Conservation (phyloP, 1,284 basidiomycete genomes). For the Peniophora sp. region DNA sequence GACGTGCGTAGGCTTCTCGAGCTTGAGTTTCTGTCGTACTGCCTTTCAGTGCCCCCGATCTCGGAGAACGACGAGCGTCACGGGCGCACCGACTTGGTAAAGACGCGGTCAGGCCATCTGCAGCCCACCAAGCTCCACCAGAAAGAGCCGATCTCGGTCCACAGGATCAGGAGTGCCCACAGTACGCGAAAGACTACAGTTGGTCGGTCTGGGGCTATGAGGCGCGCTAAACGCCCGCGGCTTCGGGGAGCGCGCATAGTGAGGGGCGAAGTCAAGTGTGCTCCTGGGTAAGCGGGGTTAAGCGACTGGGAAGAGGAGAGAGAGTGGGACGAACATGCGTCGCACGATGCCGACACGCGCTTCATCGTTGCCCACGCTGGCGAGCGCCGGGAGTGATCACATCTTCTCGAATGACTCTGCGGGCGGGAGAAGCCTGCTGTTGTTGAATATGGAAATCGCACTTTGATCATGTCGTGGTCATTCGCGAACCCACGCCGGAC, state of each 20-base stretch:
- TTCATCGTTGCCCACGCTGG: no score
- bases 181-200: conserved; percentile 41
- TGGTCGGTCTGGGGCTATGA: conserved; percentile 10
- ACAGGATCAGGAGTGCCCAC: conserved; percentile 57
- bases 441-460: no score
- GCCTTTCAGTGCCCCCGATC: not conserved
- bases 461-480: no score
- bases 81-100: conserved; percentile 14
- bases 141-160: conserved; percentile 57
- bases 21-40: not conserved
- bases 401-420: no score
- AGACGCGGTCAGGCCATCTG: conserved; percentile 38
- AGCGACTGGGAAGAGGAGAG: no score
- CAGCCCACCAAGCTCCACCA: conserved; percentile 41
- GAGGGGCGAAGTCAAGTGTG: no score
- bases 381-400: no score
- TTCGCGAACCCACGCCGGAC: no score
- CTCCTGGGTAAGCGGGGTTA: no score
- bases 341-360: no score
- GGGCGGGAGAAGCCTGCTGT: no score
- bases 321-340: no score
- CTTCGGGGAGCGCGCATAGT: not conserved
- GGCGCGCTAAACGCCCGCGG: conserved; percentile 2
- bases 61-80: not conserved
- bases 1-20: conserved; percentile 40